Conservation (phyloP, 352 stramenopile genomes). For the Pythium biforme region DNA sequence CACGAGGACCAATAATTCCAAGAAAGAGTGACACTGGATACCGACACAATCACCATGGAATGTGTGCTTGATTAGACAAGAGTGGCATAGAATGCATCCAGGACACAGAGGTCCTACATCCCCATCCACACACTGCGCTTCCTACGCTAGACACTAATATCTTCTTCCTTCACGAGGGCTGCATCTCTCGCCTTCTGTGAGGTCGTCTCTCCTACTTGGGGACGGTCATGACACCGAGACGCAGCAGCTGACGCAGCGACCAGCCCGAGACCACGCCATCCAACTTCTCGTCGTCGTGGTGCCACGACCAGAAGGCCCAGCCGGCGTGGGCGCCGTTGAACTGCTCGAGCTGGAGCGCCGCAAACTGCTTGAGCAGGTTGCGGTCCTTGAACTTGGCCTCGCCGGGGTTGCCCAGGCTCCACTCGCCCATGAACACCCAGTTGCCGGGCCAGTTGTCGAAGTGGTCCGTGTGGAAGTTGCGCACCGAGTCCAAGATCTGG, state of each 20-base stretch:
- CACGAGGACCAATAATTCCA: too few relatives aligned
- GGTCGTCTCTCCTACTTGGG: too few relatives aligned
- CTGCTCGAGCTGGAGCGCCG: slow-evolving; percentile 31
- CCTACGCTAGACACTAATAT: too few relatives aligned
- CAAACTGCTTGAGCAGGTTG: slow-evolving; percentile 34
- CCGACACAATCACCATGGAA: too few relatives aligned
- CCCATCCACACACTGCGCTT: too few relatives aligned
- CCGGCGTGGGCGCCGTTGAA: slow-evolving; percentile 24
- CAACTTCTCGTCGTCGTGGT: slow-evolving; percentile 32
- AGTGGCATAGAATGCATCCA: too few relatives aligned
- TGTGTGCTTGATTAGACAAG: too few relatives aligned
- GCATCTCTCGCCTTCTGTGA: too few relatives aligned
- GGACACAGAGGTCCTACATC: too few relatives aligned
- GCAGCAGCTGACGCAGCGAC: slow-evolving; percentile 21
- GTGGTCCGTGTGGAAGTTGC: slow-evolving; percentile 12
- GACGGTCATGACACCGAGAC: slow-evolving; percentile 19
- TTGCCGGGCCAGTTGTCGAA: slow-evolving; percentile 30
- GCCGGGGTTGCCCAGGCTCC: slow-evolving; percentile 39
- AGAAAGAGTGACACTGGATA: too few relatives aligned
- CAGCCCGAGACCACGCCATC: slow-evolving; percentile 15
- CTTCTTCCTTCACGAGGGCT: too few relatives aligned
- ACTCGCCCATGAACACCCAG: slow-evolving; percentile 48
- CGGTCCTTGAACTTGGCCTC: slow-evolving; percentile 30
- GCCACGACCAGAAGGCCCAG: slow-evolving; percentile 57
- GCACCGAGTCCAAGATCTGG: slow-evolving; percentile 14